Evolutionary conservation across 495 filamentous ascomycete genomes (phyloP).

Genomic region (Penicillium odoratum): DNA sequence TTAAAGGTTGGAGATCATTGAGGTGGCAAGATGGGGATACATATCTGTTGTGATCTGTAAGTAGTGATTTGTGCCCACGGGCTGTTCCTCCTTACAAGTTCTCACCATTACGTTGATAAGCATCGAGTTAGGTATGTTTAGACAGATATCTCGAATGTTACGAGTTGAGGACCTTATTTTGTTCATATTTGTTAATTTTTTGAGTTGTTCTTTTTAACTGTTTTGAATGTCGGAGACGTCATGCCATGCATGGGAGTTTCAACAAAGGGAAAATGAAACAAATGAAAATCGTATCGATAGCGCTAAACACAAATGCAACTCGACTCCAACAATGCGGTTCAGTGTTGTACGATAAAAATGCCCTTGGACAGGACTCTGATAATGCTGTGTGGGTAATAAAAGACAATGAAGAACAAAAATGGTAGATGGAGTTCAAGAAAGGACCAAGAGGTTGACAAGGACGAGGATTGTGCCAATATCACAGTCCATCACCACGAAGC

Average conservation of each 20-base stretch:
- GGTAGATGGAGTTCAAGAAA: background rate
- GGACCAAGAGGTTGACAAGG: background rate
- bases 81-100: no score
- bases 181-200: background rate
- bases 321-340: constrained; percentile 19
- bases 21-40: no score
- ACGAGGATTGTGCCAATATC: constrained; percentile 6
- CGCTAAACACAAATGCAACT: constrained; percentile 11
- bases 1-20: no score
- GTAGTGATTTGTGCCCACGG: no score
- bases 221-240: background rate
- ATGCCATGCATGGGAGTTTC: background rate
- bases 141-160: no score
- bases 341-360: constrained; percentile 18
- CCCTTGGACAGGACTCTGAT: constrained; percentile 6
- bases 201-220: background rate
- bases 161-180: background rate
- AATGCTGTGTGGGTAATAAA: constrained; percentile 13
- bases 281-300: constrained; percentile 11
- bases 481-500: constrained; percentile 44
- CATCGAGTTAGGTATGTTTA: no score
- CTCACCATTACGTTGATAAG: no score
- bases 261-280: constrained; percentile 13
- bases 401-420: constrained; percentile 6
- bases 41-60: no score